Base-by-base conservation (phyloP, 2,329 filamentous ascomycete genomes). In the Penicillium palitans region DNA sequence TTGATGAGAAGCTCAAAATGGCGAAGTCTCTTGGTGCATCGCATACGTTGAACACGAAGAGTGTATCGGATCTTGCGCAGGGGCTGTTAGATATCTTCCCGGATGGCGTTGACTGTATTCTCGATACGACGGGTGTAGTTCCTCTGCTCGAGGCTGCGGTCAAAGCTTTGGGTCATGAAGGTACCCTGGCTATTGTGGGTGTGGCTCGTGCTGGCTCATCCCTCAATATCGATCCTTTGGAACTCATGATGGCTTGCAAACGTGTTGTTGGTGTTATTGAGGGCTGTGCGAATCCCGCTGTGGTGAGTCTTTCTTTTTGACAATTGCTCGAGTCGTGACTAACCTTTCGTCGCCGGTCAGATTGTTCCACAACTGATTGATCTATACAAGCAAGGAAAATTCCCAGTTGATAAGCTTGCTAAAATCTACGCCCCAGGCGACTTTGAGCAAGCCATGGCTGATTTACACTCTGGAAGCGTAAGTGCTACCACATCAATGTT, bases 1-100 rank as follows among this genome's bases (percentile, higher is more conserved):
- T 80, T 13, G 67, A 74, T 8, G 64, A 66, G 5, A 72, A 78
- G 21, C 69, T 83, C 13, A 71, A 74, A 25, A 61, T 82, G 24
- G 80, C 80, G 0, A 73, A 66, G 21, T 70, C 72, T 40, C 70
- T 81, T 13, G 81, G 81, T 25, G 81, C 81, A 3, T 81, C 78
- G 13, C 64, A 76, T 31, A 69, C 65, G 0, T 61, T 80, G 48
- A 76, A 78, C 60, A 70, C 73, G 6, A 71, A 64, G 45, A 58
- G 61, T 9, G 56, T 66, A 5, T 42, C 57, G 0, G 62, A 74
- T 51, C 61, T 78, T 13, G 69, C 66, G 12, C 59, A 66, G 24
- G 64, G 63, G 0, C 52, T 78, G 9, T 62, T 67, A 42, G 63
- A 68, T 13, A 59, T 74, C 6, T 64, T 64, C 49, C 55, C 66